These are phyloP conservation scores for Vigna mungo DNA, from an alignment of 306 rosid species.

Conservation along the genomic window DNA sequence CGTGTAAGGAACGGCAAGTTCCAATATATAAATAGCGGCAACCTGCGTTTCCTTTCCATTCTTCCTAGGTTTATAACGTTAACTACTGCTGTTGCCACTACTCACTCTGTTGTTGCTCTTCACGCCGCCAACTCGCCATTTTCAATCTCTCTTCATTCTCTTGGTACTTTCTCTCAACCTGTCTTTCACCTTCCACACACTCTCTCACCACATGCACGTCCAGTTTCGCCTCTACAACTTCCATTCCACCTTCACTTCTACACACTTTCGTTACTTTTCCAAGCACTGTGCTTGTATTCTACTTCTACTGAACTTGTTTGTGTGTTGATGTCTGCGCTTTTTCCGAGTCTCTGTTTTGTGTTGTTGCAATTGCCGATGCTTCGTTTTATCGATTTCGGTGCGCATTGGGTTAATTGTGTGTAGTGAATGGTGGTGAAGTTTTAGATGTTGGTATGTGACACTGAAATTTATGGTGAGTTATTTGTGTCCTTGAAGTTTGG, in stretches of 20 bases:
- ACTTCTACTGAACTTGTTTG: neutral
- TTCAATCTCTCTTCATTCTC: neutral
- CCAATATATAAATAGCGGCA: slow-evolving; percentile 5
- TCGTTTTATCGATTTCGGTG: neutral
- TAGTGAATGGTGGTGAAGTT: neutral
- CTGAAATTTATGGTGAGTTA: slow-evolving; percentile 9
- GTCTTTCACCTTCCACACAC: neutral
- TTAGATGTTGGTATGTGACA: neutral
- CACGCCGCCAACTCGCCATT: slow-evolving; percentile 45
- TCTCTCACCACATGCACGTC: slow-evolving; percentile 30
- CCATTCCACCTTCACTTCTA: neutral
- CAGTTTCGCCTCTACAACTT: neutral
- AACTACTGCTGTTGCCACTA: neutral
- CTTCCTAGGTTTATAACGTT: slow-evolving; percentile 29
- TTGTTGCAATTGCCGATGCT: slow-evolving; percentile 11
- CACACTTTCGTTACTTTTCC: neutral
- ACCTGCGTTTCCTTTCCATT: neutral
- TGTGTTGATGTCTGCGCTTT: neutral
- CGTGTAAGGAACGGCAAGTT: neutral
- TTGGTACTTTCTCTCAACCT: slow-evolving; percentile 28
- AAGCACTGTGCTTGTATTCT: neutral
- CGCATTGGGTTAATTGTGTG: neutral
- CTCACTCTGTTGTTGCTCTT: neutral
- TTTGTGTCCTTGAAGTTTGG: neutral
- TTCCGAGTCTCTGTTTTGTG: neutral